These are phyloP conservation scores for Phytophthora sp. DNA, from an alignment of 352 stramenopile species.

Conservation along the genomic window DNA sequence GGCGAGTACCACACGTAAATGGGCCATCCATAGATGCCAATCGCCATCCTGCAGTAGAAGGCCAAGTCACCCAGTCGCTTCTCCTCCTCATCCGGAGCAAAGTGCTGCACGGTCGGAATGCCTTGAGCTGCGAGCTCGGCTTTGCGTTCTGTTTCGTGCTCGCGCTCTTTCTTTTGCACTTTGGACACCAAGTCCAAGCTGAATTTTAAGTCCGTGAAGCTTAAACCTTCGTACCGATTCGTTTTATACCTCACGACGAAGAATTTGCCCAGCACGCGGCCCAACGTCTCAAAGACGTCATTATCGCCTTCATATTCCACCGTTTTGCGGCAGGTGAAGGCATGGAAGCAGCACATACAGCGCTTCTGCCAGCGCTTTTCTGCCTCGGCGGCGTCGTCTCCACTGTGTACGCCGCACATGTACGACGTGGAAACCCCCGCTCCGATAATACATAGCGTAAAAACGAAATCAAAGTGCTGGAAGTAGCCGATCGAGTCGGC, in stretches of 20 bases:
- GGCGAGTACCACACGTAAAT: slow-evolving; percentile 83
- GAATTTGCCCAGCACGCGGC: slow-evolving; percentile 72
- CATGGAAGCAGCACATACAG: slow-evolving; percentile 64
- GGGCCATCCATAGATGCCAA: slow-evolving; percentile 84
- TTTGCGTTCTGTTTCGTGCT: slow-evolving; percentile 37
- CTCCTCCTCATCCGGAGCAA: slow-evolving; percentile 51
- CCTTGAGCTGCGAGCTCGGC: slow-evolving; percentile 34
- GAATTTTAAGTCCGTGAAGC: slow-evolving; percentile 78
- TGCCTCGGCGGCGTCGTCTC: slow-evolving; percentile 53
- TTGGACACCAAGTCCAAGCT: slow-evolving; percentile 69
- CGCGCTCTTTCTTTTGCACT: slow-evolving; percentile 58
- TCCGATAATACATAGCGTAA: slow-evolving; percentile 50
- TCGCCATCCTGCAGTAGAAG: slow-evolving; percentile 70
- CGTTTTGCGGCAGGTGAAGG: slow-evolving; percentile 56
- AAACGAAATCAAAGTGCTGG: slow-evolving; percentile 77
- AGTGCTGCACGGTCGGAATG: slow-evolving; percentile 35
- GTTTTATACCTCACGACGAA: slow-evolving; percentile 78
- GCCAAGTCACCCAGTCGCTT: slow-evolving; percentile 55
- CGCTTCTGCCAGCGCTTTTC: slow-evolving; percentile 72
- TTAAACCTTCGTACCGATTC: slow-evolving; percentile 65
- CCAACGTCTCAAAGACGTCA: slow-evolving; percentile 73
- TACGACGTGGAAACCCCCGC: slow-evolving; percentile 60
- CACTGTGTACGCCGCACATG: slow-evolving; percentile 72
- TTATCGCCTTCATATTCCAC: slow-evolving; percentile 52
- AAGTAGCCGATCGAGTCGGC: slow-evolving; percentile 65